Base-by-base conservation (phyloP, 106 monocot species). In the Amphibolis antarctica region DNA sequence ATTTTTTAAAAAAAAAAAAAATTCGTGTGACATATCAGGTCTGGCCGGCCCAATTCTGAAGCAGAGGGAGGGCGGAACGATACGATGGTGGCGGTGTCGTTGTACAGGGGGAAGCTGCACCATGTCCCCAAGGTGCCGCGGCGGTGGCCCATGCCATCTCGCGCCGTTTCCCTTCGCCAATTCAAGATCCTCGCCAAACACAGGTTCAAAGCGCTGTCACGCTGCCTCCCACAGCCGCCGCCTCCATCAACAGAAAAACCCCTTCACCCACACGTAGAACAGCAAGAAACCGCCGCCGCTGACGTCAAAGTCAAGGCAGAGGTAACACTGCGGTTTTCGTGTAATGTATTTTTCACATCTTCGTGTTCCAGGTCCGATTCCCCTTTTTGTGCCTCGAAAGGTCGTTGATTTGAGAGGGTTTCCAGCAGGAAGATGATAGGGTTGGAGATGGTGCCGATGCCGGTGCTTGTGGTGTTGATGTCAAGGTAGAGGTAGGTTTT, bases 31-130 rank as follows among this genome's bases (percentile, higher is more conserved):
- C n/a, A n/a, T n/a, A n/a, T n/a, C n/a, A n/a, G n/a, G n/a, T n/a
- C n/a, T n/a, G n/a, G n/a, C n/a, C n/a, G n/a, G n/a, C n/a, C n/a
- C n/a, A n/a, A n/a, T n/a, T 27, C 7, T 12, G 28, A 43, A 46
- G 47, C 29, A 67, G 55, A 56, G 42, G 56, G 55, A 67, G 20
- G 13, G 45, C 27, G 26, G 59, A 24, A 5, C 25, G 18, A 55
- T 9, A 12, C 6, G 48, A 70, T 70, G 70, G 70, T 60, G 31
- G 70, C 70, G 60, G 61, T 70, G 25, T 70, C 70, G 18, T 23
- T 70, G 20, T 70, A 70, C 70, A 59, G 70, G 29, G 70, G 70
- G 30, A 70, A 61, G 11, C 70, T 70, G 31, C 70, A 70, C 60
- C 47, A 60, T 27, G 60, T 60, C 21, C 50, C 60, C 15, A 19